Evolutionary conservation across 2,329 filamentous ascomycete genomes (phyloP).

Genomic region (Fusarium sp.): DNA sequence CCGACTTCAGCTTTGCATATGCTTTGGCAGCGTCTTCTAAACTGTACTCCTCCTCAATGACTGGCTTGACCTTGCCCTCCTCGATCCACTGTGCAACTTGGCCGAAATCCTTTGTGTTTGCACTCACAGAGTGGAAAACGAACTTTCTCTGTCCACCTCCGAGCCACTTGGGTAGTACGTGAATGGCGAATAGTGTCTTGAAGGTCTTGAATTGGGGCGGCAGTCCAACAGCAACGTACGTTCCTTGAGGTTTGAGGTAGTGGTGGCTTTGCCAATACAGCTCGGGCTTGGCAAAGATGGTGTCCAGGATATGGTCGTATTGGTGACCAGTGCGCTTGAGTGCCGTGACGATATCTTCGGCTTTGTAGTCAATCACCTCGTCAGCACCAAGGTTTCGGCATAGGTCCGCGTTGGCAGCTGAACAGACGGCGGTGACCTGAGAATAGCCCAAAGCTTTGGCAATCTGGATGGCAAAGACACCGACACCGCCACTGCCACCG

Average conservation of each 20-base stretch:
- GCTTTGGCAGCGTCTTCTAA: constrained; percentile 13
- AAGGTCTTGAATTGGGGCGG: constrained; percentile 5
- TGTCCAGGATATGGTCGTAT: constrained; percentile 27
- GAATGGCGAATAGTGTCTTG: constrained; percentile 20
- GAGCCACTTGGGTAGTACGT: constrained; percentile 19
- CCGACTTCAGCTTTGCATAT: constrained; percentile 21
- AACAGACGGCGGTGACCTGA: constrained; percentile 20
- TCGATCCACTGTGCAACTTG: constrained; percentile 16
- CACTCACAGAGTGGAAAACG: constrained; percentile 25
- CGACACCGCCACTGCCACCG: constrained; percentile 33
- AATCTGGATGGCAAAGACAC: constrained; percentile 30
- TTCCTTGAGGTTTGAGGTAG: constrained; percentile 17
- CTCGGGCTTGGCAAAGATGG: constrained; percentile 15
- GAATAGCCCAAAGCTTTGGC: constrained; percentile 24
- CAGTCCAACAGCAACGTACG: constrained; percentile 24
- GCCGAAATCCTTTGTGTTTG: constrained; percentile 20
- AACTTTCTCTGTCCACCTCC: constrained; percentile 31
- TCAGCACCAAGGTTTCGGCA: constrained; percentile 21
- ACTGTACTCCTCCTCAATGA: constrained; percentile 22
- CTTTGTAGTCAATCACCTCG: constrained; percentile 22
- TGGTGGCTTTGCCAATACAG: constrained; percentile 32
- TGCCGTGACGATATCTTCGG: neutral
- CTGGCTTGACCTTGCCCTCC: constrained; percentile 9
- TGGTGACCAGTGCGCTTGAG: neutral
- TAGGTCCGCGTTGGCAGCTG: constrained; percentile 5